A percentile compares a stretch with the other conserved stretches of the same genome.
Evolutionary conservation across 345 rosid genomes (phyloP).

Genomic region (Raphanus raphanistrum): DNA sequence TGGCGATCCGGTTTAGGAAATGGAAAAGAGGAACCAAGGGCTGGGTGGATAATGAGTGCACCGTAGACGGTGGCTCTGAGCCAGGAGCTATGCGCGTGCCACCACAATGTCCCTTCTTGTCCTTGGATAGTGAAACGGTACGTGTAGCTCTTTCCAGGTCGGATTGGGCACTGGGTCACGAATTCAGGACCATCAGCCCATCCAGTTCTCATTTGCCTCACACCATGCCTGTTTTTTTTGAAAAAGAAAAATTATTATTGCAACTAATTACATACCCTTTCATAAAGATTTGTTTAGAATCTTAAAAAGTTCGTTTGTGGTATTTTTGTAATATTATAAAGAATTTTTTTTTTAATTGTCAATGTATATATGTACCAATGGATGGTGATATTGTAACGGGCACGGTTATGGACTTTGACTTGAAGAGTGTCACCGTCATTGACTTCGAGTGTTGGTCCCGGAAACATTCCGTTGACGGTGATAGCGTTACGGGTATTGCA

Average conservation of each 20-base stretch:
- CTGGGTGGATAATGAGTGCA: slow-evolving; percentile 72
- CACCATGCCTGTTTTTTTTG: slow-evolving; percentile 67
- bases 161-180: slow-evolving; percentile 90
- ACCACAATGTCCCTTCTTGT: slow-evolving; percentile 87
- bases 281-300: neutral
- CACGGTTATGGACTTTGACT: slow-evolving; percentile 65
- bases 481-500: slow-evolving; percentile 73
- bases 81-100: slow-evolving; percentile 99
- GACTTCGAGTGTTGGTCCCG: slow-evolving; percentile 85
- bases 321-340: too few species aligned
- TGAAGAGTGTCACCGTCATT: slow-evolving; percentile 72
- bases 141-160: slow-evolving; percentile 80
- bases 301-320: neutral
- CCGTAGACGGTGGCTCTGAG: slow-evolving; percentile 95
- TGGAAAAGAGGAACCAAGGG: slow-evolving; percentile 64
- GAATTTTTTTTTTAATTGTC: neutral
- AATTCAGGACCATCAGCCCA: slow-evolving; percentile 98
- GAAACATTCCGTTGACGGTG: slow-evolving; percentile 90
- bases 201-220: slow-evolving; percentile 77
- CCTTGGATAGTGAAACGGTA: slow-evolving; percentile 83
- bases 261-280: neutral
- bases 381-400: slow-evolving; percentile 71
- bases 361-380: slow-evolving; percentile 61
- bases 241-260: neutral
- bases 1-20: slow-evolving; percentile 70